Base-by-base conservation (phyloP, 805 yeast species). In the Tetrapisispora iriomotensis region DNA sequence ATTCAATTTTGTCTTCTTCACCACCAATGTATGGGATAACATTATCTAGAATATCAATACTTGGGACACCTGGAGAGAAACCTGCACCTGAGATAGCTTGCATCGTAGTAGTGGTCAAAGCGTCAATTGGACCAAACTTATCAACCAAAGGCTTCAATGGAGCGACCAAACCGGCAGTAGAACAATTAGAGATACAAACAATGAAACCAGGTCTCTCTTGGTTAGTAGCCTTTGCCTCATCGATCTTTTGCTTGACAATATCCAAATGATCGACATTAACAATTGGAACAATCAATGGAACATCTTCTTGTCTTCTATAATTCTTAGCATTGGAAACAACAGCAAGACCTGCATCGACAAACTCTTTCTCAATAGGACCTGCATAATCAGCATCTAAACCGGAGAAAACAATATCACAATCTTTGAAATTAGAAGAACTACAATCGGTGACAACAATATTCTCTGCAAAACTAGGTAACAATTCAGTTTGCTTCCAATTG, bases 31-130 rank as follows among this genome's bases (percentile, higher is more conserved):
- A 92, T 30, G 98, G 98, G 40, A 92, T 86, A 49, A 92, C 74
- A 66, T 92, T 92, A 66, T 92, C 98, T 53, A 92, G 71, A 40
- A 90, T 78, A 58, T 92, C 97, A 64, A 92, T 88, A 48, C 94
- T 92, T 18, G 95, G 78, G 41, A 88, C 95, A 61, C 98, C 98
- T 36, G 98, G 98, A 8, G 95, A 83, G 62, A 84, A 92, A 3
- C 98, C 98, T 18, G 95, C 98, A 52, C 98, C 98, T 4, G 97
- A 88, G 48, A 92, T 85, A 28, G 98, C 98, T 64, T 92, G 98
- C 62, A 92, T 65, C 13, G 98, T 92, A 40, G 96, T 85, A 36
- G 95, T 75, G 12, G 95, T 80, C 50, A 90, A 73, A 19, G 79
- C 72, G 43, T 84, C 88, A 44, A 92, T 75, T 33, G 97, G 96